Evolutionary conservation across 2,329 filamentous ascomycete species (phyloP).

Genomic region (Fusarium bactridioides): DNA sequence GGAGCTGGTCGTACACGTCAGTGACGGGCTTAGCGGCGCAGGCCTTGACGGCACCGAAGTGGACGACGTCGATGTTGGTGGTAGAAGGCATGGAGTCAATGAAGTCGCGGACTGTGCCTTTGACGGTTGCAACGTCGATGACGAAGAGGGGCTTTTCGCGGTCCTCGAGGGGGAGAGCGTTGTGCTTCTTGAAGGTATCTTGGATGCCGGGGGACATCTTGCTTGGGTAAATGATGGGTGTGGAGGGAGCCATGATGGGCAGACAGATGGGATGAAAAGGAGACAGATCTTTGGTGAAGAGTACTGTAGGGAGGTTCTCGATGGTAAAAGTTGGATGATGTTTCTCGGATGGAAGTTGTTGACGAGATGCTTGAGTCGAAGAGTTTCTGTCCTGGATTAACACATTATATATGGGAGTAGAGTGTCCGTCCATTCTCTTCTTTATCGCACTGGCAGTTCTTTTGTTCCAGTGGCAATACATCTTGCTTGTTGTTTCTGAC

Average conservation of each 20-base stretch:
- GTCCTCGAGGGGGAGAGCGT: neutral
- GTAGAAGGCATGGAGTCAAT: neutral
- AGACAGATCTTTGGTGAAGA: accelerated
- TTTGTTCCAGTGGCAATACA: neutral
- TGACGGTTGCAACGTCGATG: neutral
- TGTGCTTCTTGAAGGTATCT: neutral
- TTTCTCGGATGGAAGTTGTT: neutral
- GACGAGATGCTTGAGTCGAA: neutral
- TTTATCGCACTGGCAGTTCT: neutral
- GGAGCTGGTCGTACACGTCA: neutral
- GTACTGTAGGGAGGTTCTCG: accelerated
- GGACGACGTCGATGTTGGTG: neutral
- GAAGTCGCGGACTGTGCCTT: neutral
- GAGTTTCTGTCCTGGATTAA: neutral
- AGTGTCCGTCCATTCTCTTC: no score
- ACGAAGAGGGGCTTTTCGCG: neutral
- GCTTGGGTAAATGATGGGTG: neutral
- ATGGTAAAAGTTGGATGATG: no score
- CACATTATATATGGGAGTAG: neutral
- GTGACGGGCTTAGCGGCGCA: neutral
- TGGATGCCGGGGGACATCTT: neutral
- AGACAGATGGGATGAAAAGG: accelerated
- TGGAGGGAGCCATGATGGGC: neutral
- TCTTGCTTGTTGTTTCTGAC: no score
- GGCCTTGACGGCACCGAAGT: neutral